Evolutionary conservation across 441 rosid species (phyloP), one percentile per base, ranked within the genome.

Genomic region (Viola pubescens): DNA sequence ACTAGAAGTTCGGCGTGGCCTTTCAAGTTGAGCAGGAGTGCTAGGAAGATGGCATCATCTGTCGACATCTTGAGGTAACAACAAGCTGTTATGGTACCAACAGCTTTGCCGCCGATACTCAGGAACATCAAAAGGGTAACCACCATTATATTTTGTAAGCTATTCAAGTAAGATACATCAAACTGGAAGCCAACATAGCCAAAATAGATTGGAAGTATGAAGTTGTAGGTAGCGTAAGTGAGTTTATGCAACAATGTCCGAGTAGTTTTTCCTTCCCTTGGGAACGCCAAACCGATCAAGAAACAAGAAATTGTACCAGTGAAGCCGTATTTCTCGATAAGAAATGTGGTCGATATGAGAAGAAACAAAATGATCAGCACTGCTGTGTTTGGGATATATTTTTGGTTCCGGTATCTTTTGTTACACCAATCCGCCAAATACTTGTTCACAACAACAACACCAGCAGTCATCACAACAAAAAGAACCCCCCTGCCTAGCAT

Each of bases 141-240:
- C 1, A 52, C 61, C 9, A 79, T 4, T 37, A 58, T 9, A 49
- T 62, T 69, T 40, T 59, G 55, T 6, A 44, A 13, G 7, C 44
- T 58, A 26, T 12, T 52, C 40, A 81, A 45, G 34, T 59, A 51
- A 1, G 6, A 16, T 0, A 70, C 51, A 60, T 82, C 73, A 57
- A 88, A 76, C 46, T 83, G 88, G 62, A 88, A 88, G 11, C 95
- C 98, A 4, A 82, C 74, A 59, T 77, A 85, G 58, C 96, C 91
- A 7, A 86, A 91, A 75, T 81, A 91, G 9, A 88, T 74, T 3
- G 98, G 98, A 16, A 88, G 89, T 11, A 91, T 56, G 69, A 88
- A 88, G 72, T 83, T 89, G 62, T 86, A 75, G 47, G 87, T 81
- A 7, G 86, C 76, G 55, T 82, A 88, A 50, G 79, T 74, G 62